A percentile compares a stretch with the other conserved stretches of the same genome.
Conservation (phyloP, 1,284 basidiomycete genomes). For the Ustilago nuda region DNA sequence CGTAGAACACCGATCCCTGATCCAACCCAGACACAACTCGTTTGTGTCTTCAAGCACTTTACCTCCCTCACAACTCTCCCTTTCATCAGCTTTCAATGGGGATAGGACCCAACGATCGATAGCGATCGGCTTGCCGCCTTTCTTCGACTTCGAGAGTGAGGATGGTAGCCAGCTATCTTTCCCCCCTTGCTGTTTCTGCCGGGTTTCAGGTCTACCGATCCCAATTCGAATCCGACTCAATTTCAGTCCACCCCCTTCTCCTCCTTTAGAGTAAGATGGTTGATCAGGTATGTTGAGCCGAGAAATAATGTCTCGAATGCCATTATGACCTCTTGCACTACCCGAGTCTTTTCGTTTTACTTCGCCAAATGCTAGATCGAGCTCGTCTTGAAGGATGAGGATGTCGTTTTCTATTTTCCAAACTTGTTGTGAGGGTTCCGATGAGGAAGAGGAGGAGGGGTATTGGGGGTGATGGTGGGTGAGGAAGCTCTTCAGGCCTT, state of each 20-base stretch:
- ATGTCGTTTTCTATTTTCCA: constrained; percentile 8
- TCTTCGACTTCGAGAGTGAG: neutral
- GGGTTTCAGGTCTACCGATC: constrained; percentile 21
- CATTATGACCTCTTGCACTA: constrained; percentile 41
- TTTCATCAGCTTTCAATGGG: constrained; percentile 2
- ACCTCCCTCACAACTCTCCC: constrained; percentile 20
- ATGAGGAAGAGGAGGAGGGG: neutral
- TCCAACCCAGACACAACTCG: constrained; percentile 13
- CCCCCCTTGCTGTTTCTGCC: neutral
- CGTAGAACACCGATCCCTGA: neutral
- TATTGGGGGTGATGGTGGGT: neutral
- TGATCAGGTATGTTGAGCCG: constrained; percentile 13
- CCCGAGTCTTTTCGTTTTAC: constrained; percentile 21
- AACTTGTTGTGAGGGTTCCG: no score
- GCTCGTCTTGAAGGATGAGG: constrained; percentile 43
- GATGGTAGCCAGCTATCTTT: constrained; percentile 7
- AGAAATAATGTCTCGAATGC: constrained; percentile 25
- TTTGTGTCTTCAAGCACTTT: constrained; percentile 9
- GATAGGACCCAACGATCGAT: constrained; percentile 41
- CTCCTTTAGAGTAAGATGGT: neutral
- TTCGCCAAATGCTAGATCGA: constrained; percentile 23
- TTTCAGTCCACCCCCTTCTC: neutral
- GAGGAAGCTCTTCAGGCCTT: constrained; percentile 19
- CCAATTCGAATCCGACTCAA: constrained; percentile 27
- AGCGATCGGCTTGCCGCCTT: constrained; percentile 4